These are phyloP conservation scores for Plasmodium falciparum DNA, from an alignment of 169 alveolate genomes.

Conservation along the genomic window DNA sequence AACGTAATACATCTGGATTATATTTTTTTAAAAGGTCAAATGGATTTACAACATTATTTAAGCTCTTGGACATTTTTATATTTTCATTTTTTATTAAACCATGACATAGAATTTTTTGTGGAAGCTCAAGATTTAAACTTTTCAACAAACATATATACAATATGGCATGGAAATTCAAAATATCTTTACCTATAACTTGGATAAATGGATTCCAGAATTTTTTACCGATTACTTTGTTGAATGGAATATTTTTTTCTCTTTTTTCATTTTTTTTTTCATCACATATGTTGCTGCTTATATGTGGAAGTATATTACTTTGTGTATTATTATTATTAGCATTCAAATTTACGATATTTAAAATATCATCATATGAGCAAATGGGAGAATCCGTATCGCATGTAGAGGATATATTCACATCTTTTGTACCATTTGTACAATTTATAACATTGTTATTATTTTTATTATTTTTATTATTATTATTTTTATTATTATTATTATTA, in stretches of 20 bases:
- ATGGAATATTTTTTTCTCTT: too few species aligned
- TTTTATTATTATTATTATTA: neutral
- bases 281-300: neutral
- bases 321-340: neutral
- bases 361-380: constrained; percentile 32
- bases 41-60: constrained; percentile 84
- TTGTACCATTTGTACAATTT: too few species aligned
- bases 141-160: constrained; percentile 91
- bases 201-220: constrained; percentile 72
- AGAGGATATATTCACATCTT: too few species aligned
- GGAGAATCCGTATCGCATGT: neutral
- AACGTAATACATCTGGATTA: constrained; percentile 32
- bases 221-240: neutral
- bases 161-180: constrained; percentile 90
- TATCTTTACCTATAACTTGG: constrained; percentile 93
- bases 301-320: neutral
- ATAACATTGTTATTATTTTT: neutral
- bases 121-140: constrained; percentile 82
- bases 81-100: constrained; percentile 89
- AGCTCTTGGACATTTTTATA: constrained; percentile 93
- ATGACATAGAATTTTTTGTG: constrained; percentile 87
- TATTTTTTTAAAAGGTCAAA: constrained; percentile 33
- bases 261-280: neutral
- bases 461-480: neutral
- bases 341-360: constrained; percentile 4